Conservation (phyloP, 768 basidiomycete species). For the Termitomyces sp. region DNA sequence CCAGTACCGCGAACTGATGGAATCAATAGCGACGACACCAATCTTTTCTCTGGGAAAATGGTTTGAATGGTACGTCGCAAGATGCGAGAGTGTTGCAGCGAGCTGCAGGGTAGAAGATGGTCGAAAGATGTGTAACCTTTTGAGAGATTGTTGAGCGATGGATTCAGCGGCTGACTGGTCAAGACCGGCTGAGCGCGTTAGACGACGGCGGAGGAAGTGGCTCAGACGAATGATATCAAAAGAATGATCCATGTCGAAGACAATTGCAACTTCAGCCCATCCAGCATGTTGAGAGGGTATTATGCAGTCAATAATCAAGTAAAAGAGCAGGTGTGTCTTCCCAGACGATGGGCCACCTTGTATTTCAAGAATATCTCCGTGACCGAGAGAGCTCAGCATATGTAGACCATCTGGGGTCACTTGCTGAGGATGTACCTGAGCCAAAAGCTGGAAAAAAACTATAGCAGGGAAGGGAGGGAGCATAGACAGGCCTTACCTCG, state of each 20-base stretch:
- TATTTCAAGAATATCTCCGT: slow-evolving; percentile 69
- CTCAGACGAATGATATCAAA: slow-evolving; percentile 57
- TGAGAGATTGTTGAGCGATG: slow-evolving; percentile 36
- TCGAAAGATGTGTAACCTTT: slow-evolving; percentile 60
- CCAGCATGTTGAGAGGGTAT: slow-evolving; percentile 46
- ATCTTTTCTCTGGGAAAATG: slow-evolving; percentile 50
- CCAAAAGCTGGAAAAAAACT: slow-evolving; percentile 7
- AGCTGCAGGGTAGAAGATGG: slow-evolving; percentile 67
- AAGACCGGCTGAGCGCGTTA: slow-evolving; percentile 16
- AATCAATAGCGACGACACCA: slow-evolving; percentile 69
- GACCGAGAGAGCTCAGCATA: slow-evolving; percentile 14
- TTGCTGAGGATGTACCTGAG: not conserved
- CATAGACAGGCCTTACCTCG: slow-evolving; percentile 17
- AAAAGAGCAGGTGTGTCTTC: slow-evolving; percentile 75
- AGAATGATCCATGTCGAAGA: slow-evolving; percentile 66
- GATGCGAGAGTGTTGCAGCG: slow-evolving; percentile 55
- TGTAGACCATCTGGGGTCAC: not conserved
- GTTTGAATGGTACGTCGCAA: slow-evolving; percentile 48
- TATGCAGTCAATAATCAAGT: slow-evolving; percentile 55
- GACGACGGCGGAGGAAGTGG: slow-evolving; percentile 43
- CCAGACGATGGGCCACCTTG: slow-evolving; percentile 73
- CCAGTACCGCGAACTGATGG: slow-evolving; percentile 77
- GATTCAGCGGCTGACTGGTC: slow-evolving; percentile 20
- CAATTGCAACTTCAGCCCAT: slow-evolving; percentile 58
- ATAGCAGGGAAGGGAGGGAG: not conserved